Conservation (phyloP, 768 basidiomycete genomes). For the Mycena galopus region DNA sequence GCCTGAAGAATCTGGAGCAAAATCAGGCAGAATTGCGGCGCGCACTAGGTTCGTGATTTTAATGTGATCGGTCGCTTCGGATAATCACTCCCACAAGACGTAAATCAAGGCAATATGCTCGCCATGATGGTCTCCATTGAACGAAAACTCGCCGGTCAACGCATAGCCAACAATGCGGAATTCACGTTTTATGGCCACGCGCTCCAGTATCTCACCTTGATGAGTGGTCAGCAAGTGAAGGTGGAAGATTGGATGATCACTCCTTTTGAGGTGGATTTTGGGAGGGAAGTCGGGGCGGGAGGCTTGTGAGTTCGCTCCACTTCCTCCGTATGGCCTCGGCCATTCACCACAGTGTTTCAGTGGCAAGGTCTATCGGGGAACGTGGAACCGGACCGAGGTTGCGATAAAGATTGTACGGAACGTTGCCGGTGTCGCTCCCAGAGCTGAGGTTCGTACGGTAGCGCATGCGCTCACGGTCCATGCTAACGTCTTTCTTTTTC, state of each 20-base stretch:
- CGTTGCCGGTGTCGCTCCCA: background rate
- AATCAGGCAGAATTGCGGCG: no score
- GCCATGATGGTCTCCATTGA: background rate
- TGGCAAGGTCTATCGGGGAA: background rate
- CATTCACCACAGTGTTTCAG: background rate
- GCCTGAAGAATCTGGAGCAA: no score
- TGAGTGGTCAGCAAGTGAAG: background rate
- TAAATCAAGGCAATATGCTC: background rate
- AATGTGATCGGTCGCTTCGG: no score
- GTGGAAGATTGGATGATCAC: background rate
- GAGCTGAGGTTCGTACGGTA: background rate
- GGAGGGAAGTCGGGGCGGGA: background rate
- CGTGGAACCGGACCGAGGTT: background rate
- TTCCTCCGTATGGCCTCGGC: background rate
- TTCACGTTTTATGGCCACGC: background rate
- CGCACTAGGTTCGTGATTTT: no score
- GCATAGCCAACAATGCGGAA: background rate
- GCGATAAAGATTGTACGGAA: background rate
- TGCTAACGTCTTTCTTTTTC: no score
- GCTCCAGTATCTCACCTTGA: background rate
- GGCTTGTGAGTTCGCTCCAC: constrained; percentile 12
- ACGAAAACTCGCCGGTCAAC: background rate
- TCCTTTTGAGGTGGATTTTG: background rate
- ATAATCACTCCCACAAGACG: no score
- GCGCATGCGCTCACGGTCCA: no score